Evolutionary conservation across 306 rosid genomes (phyloP).

Genomic region (Prosopis cineraria): DNA sequence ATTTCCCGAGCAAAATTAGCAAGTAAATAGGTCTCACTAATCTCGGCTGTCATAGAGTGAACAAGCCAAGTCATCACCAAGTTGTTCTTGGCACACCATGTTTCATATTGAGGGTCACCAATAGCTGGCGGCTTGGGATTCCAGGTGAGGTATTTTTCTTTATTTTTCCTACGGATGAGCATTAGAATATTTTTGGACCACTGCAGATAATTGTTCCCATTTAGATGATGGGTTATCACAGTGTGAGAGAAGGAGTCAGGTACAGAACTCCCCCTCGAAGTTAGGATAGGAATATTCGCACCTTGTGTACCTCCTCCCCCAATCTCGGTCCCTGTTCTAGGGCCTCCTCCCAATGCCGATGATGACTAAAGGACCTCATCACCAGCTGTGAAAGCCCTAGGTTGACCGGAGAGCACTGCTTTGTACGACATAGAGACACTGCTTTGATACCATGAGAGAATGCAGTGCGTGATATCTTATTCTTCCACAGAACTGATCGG

Average conservation of each 20-base stretch:
- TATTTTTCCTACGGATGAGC: neutral
- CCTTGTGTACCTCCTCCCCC: neutral
- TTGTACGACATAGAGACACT: neutral
- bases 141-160: neutral
- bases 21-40: neutral
- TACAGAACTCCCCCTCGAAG: no score
- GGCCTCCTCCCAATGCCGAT: no score
- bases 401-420: neutral
- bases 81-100: neutral
- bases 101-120: neutral
- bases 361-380: no score
- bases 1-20: neutral
- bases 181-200: neutral
- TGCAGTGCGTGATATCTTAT: accelerated
- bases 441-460: neutral
- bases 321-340: neutral
- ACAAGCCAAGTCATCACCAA: neutral
- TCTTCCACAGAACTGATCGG: no score
- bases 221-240: neutral
- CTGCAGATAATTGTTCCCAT: neutral
- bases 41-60: neutral
- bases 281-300: no score
- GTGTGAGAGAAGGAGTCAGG: neutral
- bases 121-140: neutral
- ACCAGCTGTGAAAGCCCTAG: neutral